Evolutionary conservation across 306 rosid genomes (phyloP).

Genomic region (Dryas octopetala): DNA sequence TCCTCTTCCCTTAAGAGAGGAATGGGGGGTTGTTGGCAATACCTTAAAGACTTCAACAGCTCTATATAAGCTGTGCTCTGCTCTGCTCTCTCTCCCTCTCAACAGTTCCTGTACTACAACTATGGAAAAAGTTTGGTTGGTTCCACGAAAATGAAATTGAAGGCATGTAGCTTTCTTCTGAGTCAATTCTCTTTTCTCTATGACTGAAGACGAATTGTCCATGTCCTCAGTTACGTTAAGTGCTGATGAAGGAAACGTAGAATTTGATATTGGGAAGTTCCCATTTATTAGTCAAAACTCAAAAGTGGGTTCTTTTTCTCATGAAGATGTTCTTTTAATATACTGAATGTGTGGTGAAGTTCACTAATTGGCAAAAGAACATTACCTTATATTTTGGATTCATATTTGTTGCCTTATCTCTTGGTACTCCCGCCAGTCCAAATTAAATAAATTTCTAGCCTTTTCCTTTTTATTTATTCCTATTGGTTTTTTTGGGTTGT

Average conservation of each 20-base stretch:
- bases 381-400: neutral
- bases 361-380: too few relatives aligned
- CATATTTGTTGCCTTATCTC: neutral
- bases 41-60: neutral
- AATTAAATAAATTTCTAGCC: too few relatives aligned
- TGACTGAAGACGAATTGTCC: neutral
- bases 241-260: neutral
- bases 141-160: neutral
- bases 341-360: too few relatives aligned
- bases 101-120: neutral
- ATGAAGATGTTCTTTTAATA: too few relatives aligned
- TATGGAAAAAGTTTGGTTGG: slow-evolving; percentile 7
- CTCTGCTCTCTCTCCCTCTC: too few relatives aligned
- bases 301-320: too few relatives aligned
- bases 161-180: neutral
- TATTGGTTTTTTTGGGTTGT: neutral
- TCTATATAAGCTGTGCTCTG: too few relatives aligned
- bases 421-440: too few relatives aligned
- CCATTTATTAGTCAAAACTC: neutral
- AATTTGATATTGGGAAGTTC: too few relatives aligned
- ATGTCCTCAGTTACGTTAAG: neutral
- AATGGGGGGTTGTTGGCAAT: too few relatives aligned
- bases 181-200: neutral
- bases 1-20: neutral
- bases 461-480: neutral